Conservation (phyloP, 1,284 basidiomycete genomes). For the Mycena sp. region DNA sequence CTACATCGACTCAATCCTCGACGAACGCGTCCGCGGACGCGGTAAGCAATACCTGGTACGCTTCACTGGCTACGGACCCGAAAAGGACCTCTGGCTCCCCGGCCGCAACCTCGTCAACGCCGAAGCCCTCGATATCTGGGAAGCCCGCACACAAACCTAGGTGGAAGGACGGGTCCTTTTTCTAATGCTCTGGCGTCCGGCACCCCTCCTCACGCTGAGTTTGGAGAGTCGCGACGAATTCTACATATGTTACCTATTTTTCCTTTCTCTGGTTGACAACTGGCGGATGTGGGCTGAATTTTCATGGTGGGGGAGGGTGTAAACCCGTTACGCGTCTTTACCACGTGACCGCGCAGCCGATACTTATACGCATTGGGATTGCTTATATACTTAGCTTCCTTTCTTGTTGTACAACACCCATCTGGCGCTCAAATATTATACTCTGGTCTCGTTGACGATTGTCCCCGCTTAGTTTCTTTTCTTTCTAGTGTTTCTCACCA, state of each 20-base stretch:
- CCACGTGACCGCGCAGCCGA: too few species aligned
- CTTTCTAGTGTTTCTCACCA: too few species aligned
- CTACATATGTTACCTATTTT: not conserved
- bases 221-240: not conserved
- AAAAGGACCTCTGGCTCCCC: slow-evolving; percentile 38
- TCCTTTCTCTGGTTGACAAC: not conserved
- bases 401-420: too few species aligned
- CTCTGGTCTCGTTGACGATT: too few species aligned
- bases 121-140: slow-evolving; percentile 33
- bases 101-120: slow-evolving; percentile 31
- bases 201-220: not conserved
- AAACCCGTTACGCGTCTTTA: too few species aligned
- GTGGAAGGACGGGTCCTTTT: not conserved
- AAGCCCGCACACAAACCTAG: slow-evolving; percentile 2
- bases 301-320: not conserved
- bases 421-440: too few species aligned
- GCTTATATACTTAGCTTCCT: too few species aligned
- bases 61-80: slow-evolving; percentile 35
- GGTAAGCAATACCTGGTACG: slow-evolving; percentile 33
- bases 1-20: slow-evolving; percentile 37
- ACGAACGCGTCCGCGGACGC: slow-evolving; percentile 29
- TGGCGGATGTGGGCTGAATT: not conserved
- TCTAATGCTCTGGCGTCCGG: not conserved
- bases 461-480: too few species aligned
- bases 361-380: too few species aligned